A percentile compares a stretch with the other conserved stretches of the same genome.
These are phyloP conservation scores for Phytopythium montanum DNA, from an alignment of 352 stramenopile genomes.

Conservation along the genomic window DNA sequence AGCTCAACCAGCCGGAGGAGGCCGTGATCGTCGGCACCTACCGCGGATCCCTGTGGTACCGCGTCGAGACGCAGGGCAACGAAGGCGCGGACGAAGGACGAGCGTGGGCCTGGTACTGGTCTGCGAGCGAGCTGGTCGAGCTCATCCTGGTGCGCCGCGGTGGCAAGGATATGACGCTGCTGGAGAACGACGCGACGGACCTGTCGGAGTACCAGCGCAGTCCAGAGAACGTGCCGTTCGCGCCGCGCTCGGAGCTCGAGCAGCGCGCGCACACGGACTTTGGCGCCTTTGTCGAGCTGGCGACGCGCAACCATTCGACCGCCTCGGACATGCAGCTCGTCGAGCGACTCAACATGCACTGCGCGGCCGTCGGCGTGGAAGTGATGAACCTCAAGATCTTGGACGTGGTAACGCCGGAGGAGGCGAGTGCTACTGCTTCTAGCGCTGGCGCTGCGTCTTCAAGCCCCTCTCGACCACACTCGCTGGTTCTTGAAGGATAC, in stretches of 20 bases:
- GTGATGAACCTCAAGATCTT: constrained; percentile 72
- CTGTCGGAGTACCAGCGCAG: constrained; percentile 39
- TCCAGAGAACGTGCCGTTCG: constrained; percentile 36
- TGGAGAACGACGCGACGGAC: constrained; percentile 74
- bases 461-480: constrained; percentile 19
- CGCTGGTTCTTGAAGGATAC: constrained; percentile 64
- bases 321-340: constrained; percentile 84
- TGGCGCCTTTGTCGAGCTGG: constrained; percentile 56
- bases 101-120: constrained; percentile 95
- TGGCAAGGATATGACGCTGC: constrained; percentile 86
- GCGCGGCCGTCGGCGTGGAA: constrained; percentile 75
- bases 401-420: constrained; percentile 48
- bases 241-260: constrained; percentile 44
- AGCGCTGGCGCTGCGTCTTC: neutral
- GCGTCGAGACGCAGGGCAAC: constrained; percentile 94
- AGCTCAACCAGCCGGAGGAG: constrained; percentile 96
- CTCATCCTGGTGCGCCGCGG: constrained; percentile 73
- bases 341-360: constrained; percentile 79
- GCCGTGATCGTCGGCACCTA: constrained; percentile 94
- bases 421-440: constrained; percentile 9
- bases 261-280: constrained; percentile 42
- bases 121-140: constrained; percentile 88
- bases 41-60: constrained; percentile 93
- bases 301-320: constrained; percentile 53
- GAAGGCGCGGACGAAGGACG: constrained; percentile 92